These are phyloP conservation scores for Chalciporus sp. DNA, from an alignment of 1,284 basidiomycete genomes.

Conservation along the genomic window DNA sequence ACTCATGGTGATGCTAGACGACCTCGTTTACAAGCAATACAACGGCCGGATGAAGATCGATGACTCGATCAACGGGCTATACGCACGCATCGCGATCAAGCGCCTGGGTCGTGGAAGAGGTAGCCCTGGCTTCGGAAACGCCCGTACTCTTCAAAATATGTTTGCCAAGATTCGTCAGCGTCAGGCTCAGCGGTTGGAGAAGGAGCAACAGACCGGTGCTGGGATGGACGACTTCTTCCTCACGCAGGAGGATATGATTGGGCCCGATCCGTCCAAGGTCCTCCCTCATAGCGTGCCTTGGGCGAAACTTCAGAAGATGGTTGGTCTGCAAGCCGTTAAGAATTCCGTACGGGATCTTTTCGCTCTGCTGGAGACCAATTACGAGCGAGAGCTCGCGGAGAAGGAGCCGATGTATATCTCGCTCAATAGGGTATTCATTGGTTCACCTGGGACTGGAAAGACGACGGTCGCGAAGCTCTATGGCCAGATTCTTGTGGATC, in stretches of 20 bases:
- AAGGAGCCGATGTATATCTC: conserved; percentile 52
- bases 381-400: conserved; percentile 57
- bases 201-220: conserved; percentile 34
- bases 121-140: conserved; percentile 62
- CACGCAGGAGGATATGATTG: conserved; percentile 37
- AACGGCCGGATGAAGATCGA: conserved; percentile 55
- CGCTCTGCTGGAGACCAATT: conserved; percentile 51
- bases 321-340: conserved; percentile 60
- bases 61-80: conserved; percentile 54
- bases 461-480: conserved; percentile 66
- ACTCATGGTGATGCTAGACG: conserved; percentile 54
- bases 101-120: conserved; percentile 58
- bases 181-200: conserved; percentile 37
- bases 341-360: conserved; percentile 51
- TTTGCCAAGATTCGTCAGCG: conserved; percentile 47
- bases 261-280: conserved; percentile 58
- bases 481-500: conserved; percentile 57
- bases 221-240: conserved; percentile 19
- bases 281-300: conserved; percentile 49
- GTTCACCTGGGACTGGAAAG: conserved; percentile 67
- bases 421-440: conserved; percentile 65
- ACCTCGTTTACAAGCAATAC: conserved; percentile 48
- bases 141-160: conserved; percentile 56
- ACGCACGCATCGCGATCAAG: conserved; percentile 50
- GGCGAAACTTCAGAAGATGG: conserved; percentile 53